phyloP scores from a whole-genome alignment of 345 rosid genomes.

The Boechera divaricarpa region DNA sequence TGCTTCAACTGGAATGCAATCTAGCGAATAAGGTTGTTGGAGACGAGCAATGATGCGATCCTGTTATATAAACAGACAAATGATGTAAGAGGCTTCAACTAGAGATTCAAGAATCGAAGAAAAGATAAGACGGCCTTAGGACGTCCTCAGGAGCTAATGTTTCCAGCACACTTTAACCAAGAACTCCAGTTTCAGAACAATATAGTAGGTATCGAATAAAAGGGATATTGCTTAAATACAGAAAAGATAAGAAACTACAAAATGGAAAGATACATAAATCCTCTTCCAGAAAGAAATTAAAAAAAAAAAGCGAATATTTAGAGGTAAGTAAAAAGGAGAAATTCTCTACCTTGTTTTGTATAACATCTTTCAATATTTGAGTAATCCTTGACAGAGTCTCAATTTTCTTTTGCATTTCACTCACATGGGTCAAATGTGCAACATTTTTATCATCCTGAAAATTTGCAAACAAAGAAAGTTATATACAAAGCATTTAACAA shows the following conservation, averaged over 20 bases:
- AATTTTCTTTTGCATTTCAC: constrained; percentile 95
- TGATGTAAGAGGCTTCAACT: neutral
- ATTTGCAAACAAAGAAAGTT: constrained; percentile 4
- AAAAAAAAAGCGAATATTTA: neutral
- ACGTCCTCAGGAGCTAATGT: neutral
- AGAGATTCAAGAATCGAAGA: neutral
- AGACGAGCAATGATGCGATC: constrained; percentile 98
- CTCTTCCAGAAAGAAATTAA: neutral
- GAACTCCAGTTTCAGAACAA: constrained; percentile 4
- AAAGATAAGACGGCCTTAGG: neutral
- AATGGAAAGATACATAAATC: constrained; percentile 12
- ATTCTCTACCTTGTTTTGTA: constrained; percentile 87
- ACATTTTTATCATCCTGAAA: constrained; percentile 94
- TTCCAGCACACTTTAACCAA: neutral
- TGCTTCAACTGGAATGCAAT: constrained; percentile 99
- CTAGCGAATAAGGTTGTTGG: constrained; percentile 96
- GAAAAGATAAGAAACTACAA: neutral
- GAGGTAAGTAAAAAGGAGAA: neutral
- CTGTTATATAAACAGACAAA: constrained; percentile 48
- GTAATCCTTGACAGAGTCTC: constrained; percentile 91
- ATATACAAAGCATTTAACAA: constrained; percentile 5
- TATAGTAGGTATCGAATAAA: neutral
- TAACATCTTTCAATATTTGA: constrained; percentile 88
- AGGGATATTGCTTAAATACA: neutral
- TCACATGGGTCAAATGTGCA: constrained; percentile 91